A percentile compares a stretch with the other conserved stretches of the same genome.
These are phyloP conservation scores for Neolentinus lepideus DNA, from an alignment of 1,284 basidiomycete genomes.

Conservation along the genomic window DNA sequence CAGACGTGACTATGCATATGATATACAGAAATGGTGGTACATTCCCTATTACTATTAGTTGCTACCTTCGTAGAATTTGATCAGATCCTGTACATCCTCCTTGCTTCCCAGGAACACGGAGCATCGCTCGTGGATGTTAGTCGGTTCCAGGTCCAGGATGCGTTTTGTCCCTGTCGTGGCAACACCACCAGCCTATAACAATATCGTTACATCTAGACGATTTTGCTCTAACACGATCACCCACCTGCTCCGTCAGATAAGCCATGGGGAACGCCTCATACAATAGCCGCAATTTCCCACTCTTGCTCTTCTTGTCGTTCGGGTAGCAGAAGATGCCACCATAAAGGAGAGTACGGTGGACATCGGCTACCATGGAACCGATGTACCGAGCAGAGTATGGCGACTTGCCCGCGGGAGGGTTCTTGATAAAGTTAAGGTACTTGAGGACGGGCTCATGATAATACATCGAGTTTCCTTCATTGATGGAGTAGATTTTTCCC, in stretches of 20 bases:
- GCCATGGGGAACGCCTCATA: conserved; percentile 99
- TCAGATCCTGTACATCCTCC: conserved; percentile 89
- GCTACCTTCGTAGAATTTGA: conserved; percentile 64
- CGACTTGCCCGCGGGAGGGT: conserved; percentile 62
- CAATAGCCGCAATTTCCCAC: conserved; percentile 88
- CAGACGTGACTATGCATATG: background rate
- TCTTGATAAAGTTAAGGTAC: conserved; percentile 97
- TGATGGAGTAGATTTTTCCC: conserved; percentile 99
- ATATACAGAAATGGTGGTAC: background rate
- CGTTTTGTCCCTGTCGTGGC: conserved; percentile 92
- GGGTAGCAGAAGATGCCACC: conserved; percentile 99
- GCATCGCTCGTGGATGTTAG: conserved; percentile 87
- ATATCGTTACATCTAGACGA: background rate
- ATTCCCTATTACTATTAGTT: background rate
- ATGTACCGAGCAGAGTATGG: conserved; percentile 96
- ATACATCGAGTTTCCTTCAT: conserved; percentile 96
- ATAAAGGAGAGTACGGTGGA: conserved; percentile 94
- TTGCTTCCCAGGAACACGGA: conserved; percentile 92
- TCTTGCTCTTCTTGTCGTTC: conserved; percentile 96
- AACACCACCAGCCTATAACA: conserved; percentile 81
- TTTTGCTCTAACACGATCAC: conserved; percentile 15
- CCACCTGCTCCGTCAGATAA: conserved; percentile 87
- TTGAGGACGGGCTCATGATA: conserved; percentile 83
- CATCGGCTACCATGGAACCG: conserved; percentile 98
- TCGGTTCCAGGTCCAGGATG: conserved; percentile 91